Conservation (phyloP, 1,139 yeast species). For the Saccharomyces hybrid region DNA sequence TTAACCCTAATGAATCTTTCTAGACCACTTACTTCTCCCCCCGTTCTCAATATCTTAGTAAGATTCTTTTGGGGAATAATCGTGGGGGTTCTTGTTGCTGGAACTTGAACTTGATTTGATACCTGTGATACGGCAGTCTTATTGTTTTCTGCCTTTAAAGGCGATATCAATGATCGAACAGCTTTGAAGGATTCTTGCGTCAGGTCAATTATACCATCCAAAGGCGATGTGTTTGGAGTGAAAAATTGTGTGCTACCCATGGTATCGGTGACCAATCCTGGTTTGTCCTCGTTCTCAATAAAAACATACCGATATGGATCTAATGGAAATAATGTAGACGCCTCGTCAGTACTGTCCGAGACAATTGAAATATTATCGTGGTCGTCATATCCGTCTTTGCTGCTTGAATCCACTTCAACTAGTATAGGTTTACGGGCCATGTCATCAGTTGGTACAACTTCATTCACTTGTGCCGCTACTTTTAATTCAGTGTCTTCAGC, state of each 20-base stretch:
- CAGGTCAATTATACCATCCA: conserved; percentile 20
- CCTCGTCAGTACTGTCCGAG: conserved; percentile 18
- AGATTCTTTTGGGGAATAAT: neutral
- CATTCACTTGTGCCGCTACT: neutral
- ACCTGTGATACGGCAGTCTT: neutral
- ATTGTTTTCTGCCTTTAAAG: conserved; percentile 14
- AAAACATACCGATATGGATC: neutral
- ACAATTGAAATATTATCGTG: conserved; percentile 4
- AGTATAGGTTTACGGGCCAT: neutral
- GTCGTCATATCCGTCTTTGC: conserved; percentile 4
- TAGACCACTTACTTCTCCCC: neutral
- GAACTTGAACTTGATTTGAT: conserved; percentile 20
- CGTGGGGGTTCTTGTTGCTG: conserved; percentile 27
- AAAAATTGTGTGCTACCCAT: conserved; percentile 6
- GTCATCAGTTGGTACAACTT: neutral
- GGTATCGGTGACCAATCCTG: neutral
- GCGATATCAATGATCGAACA: conserved; percentile 25
- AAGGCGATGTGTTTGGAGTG: conserved; percentile 7
- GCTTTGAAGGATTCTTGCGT: conserved; percentile 28
- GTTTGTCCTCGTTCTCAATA: neutral
- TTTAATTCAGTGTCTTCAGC: conserved; percentile 2
- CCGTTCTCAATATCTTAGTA: neutral
- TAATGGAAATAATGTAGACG: conserved; percentile 6
- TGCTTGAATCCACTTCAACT: neutral
- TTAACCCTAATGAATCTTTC: neutral